A percentile compares a stretch with the other conserved stretches of the same genome.
Conservation (phyloP, 2,329 filamentous ascomycete species). For the Bipolaris bicolor region DNA sequence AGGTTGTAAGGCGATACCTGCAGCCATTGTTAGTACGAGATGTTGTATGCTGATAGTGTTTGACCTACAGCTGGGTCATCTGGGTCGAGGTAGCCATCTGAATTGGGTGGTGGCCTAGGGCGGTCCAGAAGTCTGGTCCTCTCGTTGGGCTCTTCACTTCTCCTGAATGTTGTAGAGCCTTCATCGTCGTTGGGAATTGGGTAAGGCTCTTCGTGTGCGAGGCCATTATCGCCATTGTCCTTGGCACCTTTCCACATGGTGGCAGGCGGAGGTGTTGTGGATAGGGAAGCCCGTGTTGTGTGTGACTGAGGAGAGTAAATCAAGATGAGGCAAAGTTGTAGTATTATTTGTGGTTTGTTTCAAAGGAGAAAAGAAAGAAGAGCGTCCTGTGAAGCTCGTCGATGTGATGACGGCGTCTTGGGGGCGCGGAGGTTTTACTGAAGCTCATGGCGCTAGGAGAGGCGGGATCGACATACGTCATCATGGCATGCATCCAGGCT, state of each 20-base stretch:
- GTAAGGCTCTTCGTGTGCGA: constrained; percentile 26
- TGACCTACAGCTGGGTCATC: constrained; percentile 78
- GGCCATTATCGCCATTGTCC: constrained; percentile 48
- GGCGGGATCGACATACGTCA: constrained; percentile 26
- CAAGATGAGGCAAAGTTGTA: background rate
- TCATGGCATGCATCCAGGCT: constrained; percentile 12
- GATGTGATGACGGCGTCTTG: constrained; percentile 4
- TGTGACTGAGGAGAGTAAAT: background rate
- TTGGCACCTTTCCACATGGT: constrained; percentile 61
- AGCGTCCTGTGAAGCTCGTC: constrained; percentile 17
- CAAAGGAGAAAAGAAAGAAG: background rate
- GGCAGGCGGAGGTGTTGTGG: constrained; percentile 19
- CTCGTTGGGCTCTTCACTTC: constrained; percentile 60
- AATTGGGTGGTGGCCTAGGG: constrained; percentile 62
- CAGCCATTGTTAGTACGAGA: constrained; percentile 27
- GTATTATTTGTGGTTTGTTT: background rate
- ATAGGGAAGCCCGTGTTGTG: constrained; percentile 22
- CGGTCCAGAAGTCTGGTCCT: constrained; percentile 69
- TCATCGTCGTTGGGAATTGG: constrained; percentile 30
- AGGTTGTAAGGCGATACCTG: constrained; percentile 88
- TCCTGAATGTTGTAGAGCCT: constrained; percentile 36
- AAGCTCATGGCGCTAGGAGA: constrained; percentile 23
- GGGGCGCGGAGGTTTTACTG: constrained; percentile 21
- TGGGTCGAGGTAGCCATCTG: constrained; percentile 73
- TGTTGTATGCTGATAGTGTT: background rate